phyloP scores from a whole-genome alignment of 257 asterid genomes.

The Linaria vulgaris region DNA sequence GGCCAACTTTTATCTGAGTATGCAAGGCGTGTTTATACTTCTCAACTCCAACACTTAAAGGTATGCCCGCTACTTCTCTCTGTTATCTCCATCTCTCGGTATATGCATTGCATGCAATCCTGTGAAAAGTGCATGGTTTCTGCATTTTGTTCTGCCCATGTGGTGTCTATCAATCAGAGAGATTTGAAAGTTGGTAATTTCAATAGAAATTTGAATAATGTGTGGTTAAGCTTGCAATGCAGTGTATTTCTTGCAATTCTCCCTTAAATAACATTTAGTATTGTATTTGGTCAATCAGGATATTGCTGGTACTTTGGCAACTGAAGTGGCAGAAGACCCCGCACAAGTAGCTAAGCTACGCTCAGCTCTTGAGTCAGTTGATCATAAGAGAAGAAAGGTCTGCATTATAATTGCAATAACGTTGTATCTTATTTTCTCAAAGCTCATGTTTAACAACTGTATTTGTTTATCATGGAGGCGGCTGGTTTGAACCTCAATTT shows the following conservation, averaged over 20 bases:
- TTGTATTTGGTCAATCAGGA: conserved; percentile 51
- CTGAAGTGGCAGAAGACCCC: conserved; percentile 87
- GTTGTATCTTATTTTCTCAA: conserved; percentile 4
- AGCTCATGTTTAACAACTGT: neutral
- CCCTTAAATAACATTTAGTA: conserved; percentile 20
- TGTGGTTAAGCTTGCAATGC: conserved; percentile 13
- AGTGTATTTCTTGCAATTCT: neutral
- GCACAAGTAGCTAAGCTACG: conserved; percentile 96
- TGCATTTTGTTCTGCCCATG: neutral
- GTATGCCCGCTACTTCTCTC: conserved; percentile 34
- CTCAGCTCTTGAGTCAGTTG: conserved; percentile 96
- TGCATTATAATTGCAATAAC: conserved; percentile 10
- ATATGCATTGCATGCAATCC: neutral
- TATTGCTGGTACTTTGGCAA: conserved; percentile 96
- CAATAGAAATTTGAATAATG: conserved; percentile 10
- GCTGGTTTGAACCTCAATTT: neutral
- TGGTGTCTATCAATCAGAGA: conserved; percentile 5
- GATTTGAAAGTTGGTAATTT: neutral
- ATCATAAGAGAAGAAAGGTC: conserved; percentile 98
- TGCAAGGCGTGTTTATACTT: conserved; percentile 81
- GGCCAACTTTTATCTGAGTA: conserved; percentile 96
- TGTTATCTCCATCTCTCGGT: conserved; percentile 18
- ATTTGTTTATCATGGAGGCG: neutral
- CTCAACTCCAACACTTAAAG: conserved; percentile 95
- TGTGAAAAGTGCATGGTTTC: neutral